These are phyloP conservation scores for Sphagnum contortum DNA, from an alignment of 225 moss, liverwort and hornwort species.

Conservation along the genomic window DNA sequence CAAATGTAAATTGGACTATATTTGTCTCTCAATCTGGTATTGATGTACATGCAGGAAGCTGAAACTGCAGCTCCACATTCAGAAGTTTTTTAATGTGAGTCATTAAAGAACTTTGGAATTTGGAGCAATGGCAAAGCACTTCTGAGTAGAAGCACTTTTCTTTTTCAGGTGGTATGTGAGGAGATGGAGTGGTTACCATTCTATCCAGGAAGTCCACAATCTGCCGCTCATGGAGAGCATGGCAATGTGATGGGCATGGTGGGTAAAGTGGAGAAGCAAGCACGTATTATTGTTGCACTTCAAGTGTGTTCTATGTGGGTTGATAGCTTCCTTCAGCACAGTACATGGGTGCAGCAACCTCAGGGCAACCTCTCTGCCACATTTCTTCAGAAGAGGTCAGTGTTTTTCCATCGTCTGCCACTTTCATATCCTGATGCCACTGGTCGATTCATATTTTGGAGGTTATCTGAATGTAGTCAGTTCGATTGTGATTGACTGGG, in stretches of 20 bases:
- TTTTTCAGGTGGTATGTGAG: conserved; percentile 44
- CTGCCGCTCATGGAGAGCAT: conserved; percentile 35
- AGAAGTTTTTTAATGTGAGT: neutral
- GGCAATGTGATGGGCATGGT: conserved; percentile 37
- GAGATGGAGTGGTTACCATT: conserved; percentile 63
- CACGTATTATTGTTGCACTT: conserved; percentile 33
- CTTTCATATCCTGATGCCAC: neutral
- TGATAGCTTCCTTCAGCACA: conserved; percentile 34
- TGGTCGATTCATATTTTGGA: too few relatives aligned
- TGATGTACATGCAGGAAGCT: neutral
- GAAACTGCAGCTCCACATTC: neutral
- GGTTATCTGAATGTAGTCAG: too few relatives aligned
- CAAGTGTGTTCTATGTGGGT: conserved; percentile 46
- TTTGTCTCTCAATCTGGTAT: neutral
- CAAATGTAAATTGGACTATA: neutral
- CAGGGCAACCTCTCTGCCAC: conserved; percentile 30
- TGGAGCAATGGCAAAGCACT: too few relatives aligned
- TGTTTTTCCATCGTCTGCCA: conserved; percentile 1
- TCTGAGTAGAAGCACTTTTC: neutral
- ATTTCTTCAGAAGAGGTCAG: conserved; percentile 44
- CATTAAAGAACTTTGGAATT: neutral
- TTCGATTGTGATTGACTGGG: too few relatives aligned
- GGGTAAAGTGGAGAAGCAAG: conserved; percentile 42
- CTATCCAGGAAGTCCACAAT: conserved; percentile 39
- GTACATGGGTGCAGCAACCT: conserved; percentile 38